phyloP scores from a whole-genome alignment of 2,329 filamentous ascomycete genomes.

The Onygena corvina region DNA sequence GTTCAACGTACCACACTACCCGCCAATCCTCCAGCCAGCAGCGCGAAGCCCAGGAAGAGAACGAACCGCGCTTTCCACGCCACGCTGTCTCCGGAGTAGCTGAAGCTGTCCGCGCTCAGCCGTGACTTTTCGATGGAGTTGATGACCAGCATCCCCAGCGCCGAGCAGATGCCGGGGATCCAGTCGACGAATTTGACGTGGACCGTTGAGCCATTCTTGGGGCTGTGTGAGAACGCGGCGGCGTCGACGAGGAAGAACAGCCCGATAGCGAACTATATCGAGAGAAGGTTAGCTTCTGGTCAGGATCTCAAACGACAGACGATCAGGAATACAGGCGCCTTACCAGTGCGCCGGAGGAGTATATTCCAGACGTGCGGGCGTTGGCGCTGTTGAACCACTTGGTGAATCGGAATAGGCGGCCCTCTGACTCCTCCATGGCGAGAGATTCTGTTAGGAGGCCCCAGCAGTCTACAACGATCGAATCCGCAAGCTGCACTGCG shows the following conservation, averaged over 20 bases:
- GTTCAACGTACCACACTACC: conserved; percentile 45
- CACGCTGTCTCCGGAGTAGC: conserved; percentile 52
- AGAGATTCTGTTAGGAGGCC: too few species aligned
- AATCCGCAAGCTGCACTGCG: too few species aligned
- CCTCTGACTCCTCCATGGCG: conserved; percentile 35
- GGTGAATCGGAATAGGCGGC: conserved; percentile 54
- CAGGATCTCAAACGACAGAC: background rate
- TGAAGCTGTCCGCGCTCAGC: conserved; percentile 51
- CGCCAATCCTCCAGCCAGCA: conserved; percentile 55
- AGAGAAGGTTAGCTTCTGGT: conserved; percentile 1
- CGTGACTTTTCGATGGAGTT: conserved; percentile 59
- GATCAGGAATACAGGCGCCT: conserved; percentile 10
- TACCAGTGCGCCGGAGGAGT: conserved; percentile 54
- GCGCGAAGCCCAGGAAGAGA: conserved; percentile 56
- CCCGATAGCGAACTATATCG: conserved; percentile 51
- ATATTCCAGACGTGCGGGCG: conserved; percentile 53
- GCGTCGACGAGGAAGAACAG: conserved; percentile 60
- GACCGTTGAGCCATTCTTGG: conserved; percentile 48
- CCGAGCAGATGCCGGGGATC: conserved; percentile 59
- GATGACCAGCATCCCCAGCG: conserved; percentile 59
- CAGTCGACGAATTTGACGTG: conserved; percentile 61
- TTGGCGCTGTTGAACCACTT: conserved; percentile 56
- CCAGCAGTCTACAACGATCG: too few species aligned
- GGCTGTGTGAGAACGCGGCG: conserved; percentile 50
- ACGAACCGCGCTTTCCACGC: conserved; percentile 60